Evolutionary conservation across 257 asterid species (phyloP).

Genomic region (Nicotiana otophora): DNA sequence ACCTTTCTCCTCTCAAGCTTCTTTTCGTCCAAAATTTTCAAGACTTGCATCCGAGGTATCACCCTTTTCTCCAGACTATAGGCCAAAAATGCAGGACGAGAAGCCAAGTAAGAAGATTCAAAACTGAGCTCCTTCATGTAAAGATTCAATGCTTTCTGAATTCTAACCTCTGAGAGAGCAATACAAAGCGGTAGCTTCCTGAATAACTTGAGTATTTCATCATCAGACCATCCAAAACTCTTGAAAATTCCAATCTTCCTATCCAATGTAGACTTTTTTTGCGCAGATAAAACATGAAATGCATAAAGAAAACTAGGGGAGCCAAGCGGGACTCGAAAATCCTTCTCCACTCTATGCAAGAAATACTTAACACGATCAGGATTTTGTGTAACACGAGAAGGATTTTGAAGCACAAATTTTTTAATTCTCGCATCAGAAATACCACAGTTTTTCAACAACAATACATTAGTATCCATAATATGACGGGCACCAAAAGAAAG

Average conservation of each 20-base stretch:
- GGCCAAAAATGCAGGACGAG: neutral
- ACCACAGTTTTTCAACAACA: neutral
- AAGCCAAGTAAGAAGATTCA: neutral
- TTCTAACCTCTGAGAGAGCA: neutral
- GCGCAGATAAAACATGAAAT: neutral
- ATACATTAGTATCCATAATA: neutral
- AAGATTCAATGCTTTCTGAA: neutral
- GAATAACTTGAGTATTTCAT: neutral
- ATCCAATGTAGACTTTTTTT: neutral
- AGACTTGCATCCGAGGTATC: constrained; percentile 4
- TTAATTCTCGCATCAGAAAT: too few relatives aligned
- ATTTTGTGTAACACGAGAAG: neutral
- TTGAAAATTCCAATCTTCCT: neutral
- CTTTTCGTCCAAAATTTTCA: constrained; percentile 12
- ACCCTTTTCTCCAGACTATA: constrained; percentile 19
- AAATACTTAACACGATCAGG: neutral
- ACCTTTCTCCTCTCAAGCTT: neutral
- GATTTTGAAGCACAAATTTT: neutral
- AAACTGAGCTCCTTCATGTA: neutral
- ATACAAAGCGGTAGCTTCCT: neutral
- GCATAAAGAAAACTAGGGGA: constrained; percentile 9
- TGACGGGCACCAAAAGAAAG: neutral
- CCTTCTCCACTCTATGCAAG: neutral
- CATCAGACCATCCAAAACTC: neutral
- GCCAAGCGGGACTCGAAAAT: neutral